Evolutionary conservation across 2,329 filamentous ascomycete species (phyloP).

Genomic region (Hypoxylon sp.): DNA sequence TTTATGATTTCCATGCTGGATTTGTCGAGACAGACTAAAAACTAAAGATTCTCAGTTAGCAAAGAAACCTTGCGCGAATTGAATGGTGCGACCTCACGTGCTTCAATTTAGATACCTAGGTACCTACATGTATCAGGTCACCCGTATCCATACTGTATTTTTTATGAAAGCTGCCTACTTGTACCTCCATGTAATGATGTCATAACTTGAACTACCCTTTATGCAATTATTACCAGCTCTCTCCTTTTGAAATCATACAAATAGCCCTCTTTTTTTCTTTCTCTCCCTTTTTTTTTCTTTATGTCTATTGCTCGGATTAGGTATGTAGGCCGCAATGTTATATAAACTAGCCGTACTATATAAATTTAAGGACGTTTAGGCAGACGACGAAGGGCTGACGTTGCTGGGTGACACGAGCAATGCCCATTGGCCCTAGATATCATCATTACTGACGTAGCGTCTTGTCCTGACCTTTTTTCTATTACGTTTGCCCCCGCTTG

Average conservation of each 20-base stretch:
- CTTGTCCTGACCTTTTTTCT: neutral
- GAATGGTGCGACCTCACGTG: constrained; percentile 40
- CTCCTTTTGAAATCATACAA: too few relatives aligned
- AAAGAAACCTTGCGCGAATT: constrained; percentile 9
- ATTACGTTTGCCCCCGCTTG: constrained; percentile 6
- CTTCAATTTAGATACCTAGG: neutral
- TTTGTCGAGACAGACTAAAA: constrained; percentile 1
- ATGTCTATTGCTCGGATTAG: neutral
- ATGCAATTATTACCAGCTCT: neutral
- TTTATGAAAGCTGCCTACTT: too few relatives aligned
- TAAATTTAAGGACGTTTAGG: neutral
- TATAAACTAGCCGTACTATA: neutral
- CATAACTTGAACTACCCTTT: constrained; percentile 3
- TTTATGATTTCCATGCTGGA: constrained; percentile 39
- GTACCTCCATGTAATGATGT: too few relatives aligned
- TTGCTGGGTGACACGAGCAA: constrained; percentile 9
- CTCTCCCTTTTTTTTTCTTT: too few relatives aligned
- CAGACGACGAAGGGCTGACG: constrained; percentile 18
- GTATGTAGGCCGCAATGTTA: neutral
- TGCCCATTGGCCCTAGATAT: neutral
- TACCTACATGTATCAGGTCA: too few relatives aligned
- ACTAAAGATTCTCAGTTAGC: constrained; percentile 12
- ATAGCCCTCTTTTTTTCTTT: too few relatives aligned
- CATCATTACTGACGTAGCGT: constrained; percentile 15
- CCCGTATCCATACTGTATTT: too few relatives aligned